Evolutionary conservation across 371 early-diverging fungal species (phyloP).

Genomic region (Rhizopus microsporus): DNA sequence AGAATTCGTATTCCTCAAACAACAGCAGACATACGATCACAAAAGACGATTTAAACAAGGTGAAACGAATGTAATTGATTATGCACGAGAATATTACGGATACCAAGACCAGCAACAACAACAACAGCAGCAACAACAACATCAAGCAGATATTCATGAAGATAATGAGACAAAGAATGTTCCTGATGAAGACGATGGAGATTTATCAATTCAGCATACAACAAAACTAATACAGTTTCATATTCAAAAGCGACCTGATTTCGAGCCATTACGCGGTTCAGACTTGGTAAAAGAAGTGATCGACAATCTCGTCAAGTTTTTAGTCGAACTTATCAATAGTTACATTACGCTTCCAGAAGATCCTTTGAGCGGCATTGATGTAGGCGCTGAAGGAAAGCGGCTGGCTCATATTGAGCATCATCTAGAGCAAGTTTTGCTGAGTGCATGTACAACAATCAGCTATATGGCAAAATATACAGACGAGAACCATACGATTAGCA

Average conservation of each 20-base stretch:
- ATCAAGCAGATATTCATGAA: neutral
- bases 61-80: slow-evolving; percentile 31
- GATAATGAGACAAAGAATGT: slow-evolving; percentile 6
- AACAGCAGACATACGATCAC: slow-evolving; percentile 1
- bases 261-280: slow-evolving; percentile 39
- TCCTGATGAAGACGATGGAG: slow-evolving; percentile 39
- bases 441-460: slow-evolving; percentile 28
- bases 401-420: slow-evolving; percentile 36
- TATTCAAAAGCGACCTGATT: slow-evolving; percentile 29
- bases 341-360: slow-evolving; percentile 35
- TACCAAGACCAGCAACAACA: slow-evolving; percentile 11
- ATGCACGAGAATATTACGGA: slow-evolving; percentile 42
- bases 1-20: slow-evolving; percentile 24
- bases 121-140: neutral
- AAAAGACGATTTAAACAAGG: slow-evolving; percentile 27
- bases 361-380: slow-evolving; percentile 33
- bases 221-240: slow-evolving; percentile 7
- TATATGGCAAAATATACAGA: slow-evolving; percentile 24
- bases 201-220: slow-evolving; percentile 21
- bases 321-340: slow-evolving; percentile 32
- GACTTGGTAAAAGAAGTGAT: slow-evolving; percentile 35
- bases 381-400: slow-evolving; percentile 41
- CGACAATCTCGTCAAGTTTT: slow-evolving; percentile 27
- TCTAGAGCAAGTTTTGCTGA: slow-evolving; percentile 35
- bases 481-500: slow-evolving; percentile 8